Base-by-base conservation (phyloP, 2,329 filamentous ascomycete species). In the Metarhizium anisopliae region DNA sequence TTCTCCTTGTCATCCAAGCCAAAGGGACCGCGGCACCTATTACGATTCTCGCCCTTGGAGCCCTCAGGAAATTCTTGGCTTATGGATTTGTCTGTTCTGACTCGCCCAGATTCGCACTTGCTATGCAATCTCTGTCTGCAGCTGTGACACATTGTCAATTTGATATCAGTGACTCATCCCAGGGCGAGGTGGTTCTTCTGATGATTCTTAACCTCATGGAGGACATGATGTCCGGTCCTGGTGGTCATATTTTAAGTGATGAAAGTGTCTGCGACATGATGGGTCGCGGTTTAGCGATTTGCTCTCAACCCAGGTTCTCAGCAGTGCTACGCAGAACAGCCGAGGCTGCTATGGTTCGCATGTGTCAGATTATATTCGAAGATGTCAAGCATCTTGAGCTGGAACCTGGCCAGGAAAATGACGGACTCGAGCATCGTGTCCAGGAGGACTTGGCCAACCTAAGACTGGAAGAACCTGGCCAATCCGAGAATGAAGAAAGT, bases 241-340 rank as follows among this genome's bases (percentile, higher is more conserved):
- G 93, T 35, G 94, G 94, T 42, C 87, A 95, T 61, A 83, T 97
- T 11, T 77, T 99, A n/a, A 95, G 93, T 57, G 94, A 99, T 65
- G 93, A 97, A 74, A 97, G 93, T 67, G 91, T 99, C 11, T 99
- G 95, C 68, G 91, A 96, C 69, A 97, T 99, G 91, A 97, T 99
- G 93, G 94, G 96, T 69, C 93, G 91, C 2, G 94, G 93, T 1
- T 73, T 99, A 61, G 96, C 91, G 67, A 97, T 99, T 77, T 99
- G 94, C 76, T 99, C 93, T 60, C 92, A 97, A 67, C 84, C 89
- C 55, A 84, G 93, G 55, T 85, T 97, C 59, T 96, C 92, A 10
- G 92, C 96, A 64, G 85, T 97, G 4, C 76, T 99, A 55, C 84
- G 93, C 60, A 82, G 92, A 60, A 95, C 92, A 20, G 94, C 94